Conservation (phyloP, 2,329 filamentous ascomycete species). For the Penicillium brevicompactum region DNA sequence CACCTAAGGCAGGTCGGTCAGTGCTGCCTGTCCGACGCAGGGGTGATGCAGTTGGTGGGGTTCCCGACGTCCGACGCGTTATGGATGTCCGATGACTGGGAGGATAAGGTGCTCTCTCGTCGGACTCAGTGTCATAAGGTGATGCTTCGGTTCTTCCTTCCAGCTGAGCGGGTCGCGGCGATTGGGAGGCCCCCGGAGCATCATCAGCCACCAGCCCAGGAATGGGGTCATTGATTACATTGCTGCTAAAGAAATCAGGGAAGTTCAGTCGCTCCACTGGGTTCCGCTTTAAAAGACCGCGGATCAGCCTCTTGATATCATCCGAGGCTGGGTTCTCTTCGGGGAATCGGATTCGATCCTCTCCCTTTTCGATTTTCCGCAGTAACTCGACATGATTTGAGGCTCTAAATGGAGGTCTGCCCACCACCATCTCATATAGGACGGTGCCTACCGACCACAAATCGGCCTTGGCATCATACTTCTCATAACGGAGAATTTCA, state of each 20-base stretch:
- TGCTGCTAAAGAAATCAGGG: conserved; percentile 77
- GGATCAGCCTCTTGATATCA: conserved; percentile 79
- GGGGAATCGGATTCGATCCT: conserved; percentile 83
- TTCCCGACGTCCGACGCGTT: conserved; percentile 30
- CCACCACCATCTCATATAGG: conserved; percentile 90
- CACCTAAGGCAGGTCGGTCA: conserved; percentile 30
- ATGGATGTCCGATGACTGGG: conserved; percentile 42
- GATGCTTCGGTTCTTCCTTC: conserved; percentile 26
- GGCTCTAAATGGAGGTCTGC: conserved; percentile 86
- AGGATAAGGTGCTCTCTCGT: conserved; percentile 24
- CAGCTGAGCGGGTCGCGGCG: conserved; percentile 14
- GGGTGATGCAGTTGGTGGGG: conserved; percentile 29
- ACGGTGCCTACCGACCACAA: conserved; percentile 98
- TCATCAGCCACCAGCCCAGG: conserved; percentile 82
- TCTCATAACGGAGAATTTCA: conserved; percentile 94
- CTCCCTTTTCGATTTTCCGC: conserved; percentile 84
- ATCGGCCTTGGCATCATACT: conserved; percentile 95
- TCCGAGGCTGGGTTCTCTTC: conserved; percentile 70
- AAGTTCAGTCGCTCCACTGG: conserved; percentile 85
- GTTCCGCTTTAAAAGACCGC: conserved; percentile 78
- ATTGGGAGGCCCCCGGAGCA: conserved; percentile 19
- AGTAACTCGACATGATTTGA: conserved; percentile 93
- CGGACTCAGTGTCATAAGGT: conserved; percentile 22
- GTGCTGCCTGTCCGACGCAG: conserved; percentile 38
- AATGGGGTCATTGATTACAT: conserved; percentile 73